Base-by-base conservation (phyloP, 805 yeast species). In the Kazachstania africana region DNA sequence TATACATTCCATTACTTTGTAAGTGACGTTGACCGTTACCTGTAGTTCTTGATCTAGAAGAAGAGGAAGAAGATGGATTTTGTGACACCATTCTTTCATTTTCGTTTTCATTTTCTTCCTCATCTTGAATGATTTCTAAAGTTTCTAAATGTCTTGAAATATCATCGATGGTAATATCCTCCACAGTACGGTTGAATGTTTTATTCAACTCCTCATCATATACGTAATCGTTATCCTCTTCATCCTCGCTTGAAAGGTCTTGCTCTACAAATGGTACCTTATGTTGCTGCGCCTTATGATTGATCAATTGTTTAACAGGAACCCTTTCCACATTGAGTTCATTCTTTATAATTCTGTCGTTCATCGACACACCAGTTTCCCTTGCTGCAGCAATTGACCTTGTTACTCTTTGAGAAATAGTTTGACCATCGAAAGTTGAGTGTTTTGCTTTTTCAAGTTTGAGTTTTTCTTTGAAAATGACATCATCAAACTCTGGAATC, bases 401-500 rank as follows among this genome's bases (percentile, higher is more conserved):
- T 10, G 50, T 47, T 8, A 48, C 33, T 32, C 54, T 36, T 29
- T 48, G 54, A 3, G 48, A 38, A 23, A 37, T 32, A 2, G 42
- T 40, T 8, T 31, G 19, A 14, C 24, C 27, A 10, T 12, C 18
- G 22, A 19, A 6, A 9, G 8, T 6, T 8, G 9, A 9, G 10
- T 8, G 10, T n/a, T 23, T 8, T 10, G 10, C 6, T 23, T 23
- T 8, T n/a, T 23, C n/a, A 8, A n/a, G 6, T 13, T 8, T 8
- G 8, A 9, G 13, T 6, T 10, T 13, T 9, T 32, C 40, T 21
- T 42, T 32, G 23, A 52, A 53, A 5, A 56, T 37, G 6, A 47
- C 36, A 8, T 40, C 43, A 28, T 54, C 49, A 35, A 54, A 55
- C 28, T 55, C 58, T 24, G 78, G 78, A 52, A 75, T 63, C 75